Conservation (phyloP, 305 asterid genomes). For the Fraxinus greggii region DNA sequence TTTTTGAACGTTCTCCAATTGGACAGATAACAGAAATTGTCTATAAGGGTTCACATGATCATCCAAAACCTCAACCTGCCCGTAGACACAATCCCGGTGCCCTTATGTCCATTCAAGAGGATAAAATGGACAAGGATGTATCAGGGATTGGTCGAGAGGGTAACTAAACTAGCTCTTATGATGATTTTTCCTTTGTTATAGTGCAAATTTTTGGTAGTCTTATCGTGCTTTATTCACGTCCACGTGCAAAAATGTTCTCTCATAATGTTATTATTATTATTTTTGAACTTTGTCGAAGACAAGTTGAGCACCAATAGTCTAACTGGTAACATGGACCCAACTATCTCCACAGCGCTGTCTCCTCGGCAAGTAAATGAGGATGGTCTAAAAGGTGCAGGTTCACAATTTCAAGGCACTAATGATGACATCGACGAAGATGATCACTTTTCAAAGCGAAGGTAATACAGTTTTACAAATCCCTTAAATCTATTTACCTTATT, state of each 20-base stretch:
- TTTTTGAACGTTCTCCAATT: slow-evolving; percentile 87
- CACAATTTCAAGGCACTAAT: slow-evolving; percentile 48
- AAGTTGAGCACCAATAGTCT: slow-evolving; percentile 40
- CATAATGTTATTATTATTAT: slow-evolving; percentile 1
- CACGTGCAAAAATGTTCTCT: slow-evolving; percentile 18
- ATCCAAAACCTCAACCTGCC: slow-evolving; percentile 91
- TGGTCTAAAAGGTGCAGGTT: slow-evolving; percentile 47
- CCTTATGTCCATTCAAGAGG: slow-evolving; percentile 74
- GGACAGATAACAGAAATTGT: slow-evolving; percentile 93
- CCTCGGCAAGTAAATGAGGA: slow-evolving; percentile 73
- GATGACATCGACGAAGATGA: slow-evolving; percentile 80
- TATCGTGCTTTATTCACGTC: slow-evolving; percentile 16
- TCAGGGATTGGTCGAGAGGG: slow-evolving; percentile 67
- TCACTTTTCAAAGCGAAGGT: slow-evolving; percentile 76
- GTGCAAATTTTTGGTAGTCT: slow-evolving; percentile 19
- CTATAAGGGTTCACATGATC: slow-evolving; percentile 94
- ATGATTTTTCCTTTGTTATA: slow-evolving; percentile 9
- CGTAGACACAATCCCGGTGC: slow-evolving; percentile 80
- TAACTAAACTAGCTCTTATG: slow-evolving; percentile 31
- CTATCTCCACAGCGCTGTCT: slow-evolving; percentile 54
- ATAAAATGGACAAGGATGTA: slow-evolving; percentile 53
- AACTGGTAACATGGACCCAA: slow-evolving; percentile 42
- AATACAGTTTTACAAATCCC: slow-evolving; percentile 19
- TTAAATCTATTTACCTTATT: background rate
- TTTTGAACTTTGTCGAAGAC: slow-evolving; percentile 42